phyloP scores from a whole-genome alignment of 129 eudicot species.

The Artemisia tridentata region DNA sequence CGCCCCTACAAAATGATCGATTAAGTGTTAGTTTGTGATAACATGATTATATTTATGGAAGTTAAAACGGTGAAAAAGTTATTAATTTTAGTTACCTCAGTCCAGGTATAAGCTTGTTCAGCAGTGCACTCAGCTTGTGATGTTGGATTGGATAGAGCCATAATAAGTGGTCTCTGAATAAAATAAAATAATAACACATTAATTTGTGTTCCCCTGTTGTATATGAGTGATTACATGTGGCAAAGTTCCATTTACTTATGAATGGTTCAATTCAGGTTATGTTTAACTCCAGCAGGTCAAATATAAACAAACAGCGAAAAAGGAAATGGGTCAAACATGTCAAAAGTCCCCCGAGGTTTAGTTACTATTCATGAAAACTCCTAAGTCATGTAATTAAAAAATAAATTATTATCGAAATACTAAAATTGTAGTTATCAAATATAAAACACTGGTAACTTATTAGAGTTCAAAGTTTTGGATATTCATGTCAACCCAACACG shows the following conservation, averaged over 20 bases:
- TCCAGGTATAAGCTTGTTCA: slow-evolving; percentile 96
- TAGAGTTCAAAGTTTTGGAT: too few species aligned
- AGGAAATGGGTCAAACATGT: too few species aligned
- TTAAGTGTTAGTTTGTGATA: slow-evolving; percentile 5
- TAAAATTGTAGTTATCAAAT: too few species aligned
- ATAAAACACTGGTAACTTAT: too few species aligned
- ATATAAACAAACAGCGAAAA: too few species aligned
- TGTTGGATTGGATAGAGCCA: slow-evolving; percentile 96
- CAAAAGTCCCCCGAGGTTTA: too few species aligned
- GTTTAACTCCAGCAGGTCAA: neutral
- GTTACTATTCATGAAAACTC: too few species aligned
- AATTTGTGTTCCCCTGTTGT: slow-evolving; percentile 4
- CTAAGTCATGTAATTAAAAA: too few species aligned
- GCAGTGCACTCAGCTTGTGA: slow-evolving; percentile 98
- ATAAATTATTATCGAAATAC: too few species aligned
- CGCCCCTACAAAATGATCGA: slow-evolving; percentile 54
- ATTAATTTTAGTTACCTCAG: slow-evolving; percentile 46
- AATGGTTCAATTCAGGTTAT: slow-evolving; percentile 3
- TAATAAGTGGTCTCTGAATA: slow-evolving; percentile 82
- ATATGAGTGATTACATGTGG: neutral
- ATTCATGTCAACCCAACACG: too few species aligned
- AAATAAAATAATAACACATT: slow-evolving; percentile 5
- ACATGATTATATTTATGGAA: neutral
- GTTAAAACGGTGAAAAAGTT: neutral
- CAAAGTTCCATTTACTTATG: too few species aligned